Base-by-base conservation (phyloP, 2,329 filamentous ascomycete genomes). In the Penicillium brevicompactum region DNA sequence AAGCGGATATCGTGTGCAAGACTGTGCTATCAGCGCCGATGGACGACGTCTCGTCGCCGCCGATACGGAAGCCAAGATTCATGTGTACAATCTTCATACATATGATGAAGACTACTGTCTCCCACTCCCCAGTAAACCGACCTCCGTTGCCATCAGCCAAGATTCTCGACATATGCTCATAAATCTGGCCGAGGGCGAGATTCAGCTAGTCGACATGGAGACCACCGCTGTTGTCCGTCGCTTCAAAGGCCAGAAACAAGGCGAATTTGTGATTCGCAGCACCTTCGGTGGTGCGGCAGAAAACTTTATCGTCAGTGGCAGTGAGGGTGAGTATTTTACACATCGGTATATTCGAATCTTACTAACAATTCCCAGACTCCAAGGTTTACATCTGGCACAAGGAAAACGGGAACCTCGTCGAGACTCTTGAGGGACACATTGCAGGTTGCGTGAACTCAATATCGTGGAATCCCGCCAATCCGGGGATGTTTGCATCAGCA, bases 361-460 rank as follows among this genome's bases (percentile, higher is more conserved):
- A 52, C 66, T 70, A 59, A 71, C 60, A 49, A 34, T 53, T 13
- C 10, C 22, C 63, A 87, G 86, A 88, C 72, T 84, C 84, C 2
- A 82, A 83, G 53, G 83, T 97, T 41, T 88, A 91, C 70, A 90
- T 99, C 58, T 97, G 92, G 91, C 90, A 96, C 72, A 94, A 91
- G 72, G 88, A 87, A 53, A 91, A 89, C 34, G 91, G 91, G 5
- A 80, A 83, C 5, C 80, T 88, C 1, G 85, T 99, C 5, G 90
- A 92, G 67, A 87, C 84, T 46, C 78, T 97, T 2, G 82, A 86
- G 31, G 92, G 87, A 0, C 93, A 97, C 46, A 77, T 79, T 6
- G 82, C 84, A 11, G 88, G 91, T 32, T 87, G 85, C 57, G 93
- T 94, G 61, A 97, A 97, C 70, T 85, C 91, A 7, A 89, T 95